These are phyloP conservation scores for Camellia lanceoleosa DNA, from an alignment of 148 eudicot species.

Conservation along the genomic window DNA sequence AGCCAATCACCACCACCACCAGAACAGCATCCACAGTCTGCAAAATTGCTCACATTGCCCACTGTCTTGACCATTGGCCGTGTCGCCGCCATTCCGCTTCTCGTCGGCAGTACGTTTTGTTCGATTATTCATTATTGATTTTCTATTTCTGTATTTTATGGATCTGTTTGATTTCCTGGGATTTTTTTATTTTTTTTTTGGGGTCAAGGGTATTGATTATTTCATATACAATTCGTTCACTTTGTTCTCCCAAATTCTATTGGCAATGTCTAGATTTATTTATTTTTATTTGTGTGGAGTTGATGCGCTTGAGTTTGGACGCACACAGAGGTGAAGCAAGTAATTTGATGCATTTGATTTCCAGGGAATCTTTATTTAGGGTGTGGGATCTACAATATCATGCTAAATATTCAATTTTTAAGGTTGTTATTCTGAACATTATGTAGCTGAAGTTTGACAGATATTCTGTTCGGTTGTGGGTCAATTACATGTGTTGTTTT, in stretches of 20 bases:
- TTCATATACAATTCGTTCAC: not conserved
- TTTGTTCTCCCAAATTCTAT: not conserved
- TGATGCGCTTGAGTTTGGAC: not conserved
- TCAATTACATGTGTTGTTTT: not conserved
- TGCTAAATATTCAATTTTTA: not conserved
- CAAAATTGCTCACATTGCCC: conserved; percentile 80
- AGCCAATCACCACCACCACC: conserved; percentile 7
- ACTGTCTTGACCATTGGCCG: conserved; percentile 83
- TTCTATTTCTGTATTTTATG: not conserved
- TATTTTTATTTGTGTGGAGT: not conserved
- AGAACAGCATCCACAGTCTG: conserved; percentile 15
- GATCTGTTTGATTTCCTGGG: not conserved
- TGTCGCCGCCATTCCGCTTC: conserved; percentile 78
- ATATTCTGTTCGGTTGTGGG: not conserved
- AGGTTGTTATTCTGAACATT: not conserved
- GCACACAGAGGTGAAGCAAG: not conserved
- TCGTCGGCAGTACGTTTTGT: conserved; percentile 61
- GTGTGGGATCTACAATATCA: not conserved
- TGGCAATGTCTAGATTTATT: not conserved
- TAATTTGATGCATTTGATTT: not conserved
- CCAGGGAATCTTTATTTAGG: not conserved
- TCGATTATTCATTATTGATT: not conserved
- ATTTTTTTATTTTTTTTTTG: too few species aligned
- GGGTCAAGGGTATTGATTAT: not conserved
- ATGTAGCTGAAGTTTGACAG: conserved; percentile 1